A percentile compares a stretch with the other conserved stretches of the same genome.
phyloP scores from a whole-genome alignment of 2,329 filamentous ascomycete genomes.

The Xylariaceae sp. region DNA sequence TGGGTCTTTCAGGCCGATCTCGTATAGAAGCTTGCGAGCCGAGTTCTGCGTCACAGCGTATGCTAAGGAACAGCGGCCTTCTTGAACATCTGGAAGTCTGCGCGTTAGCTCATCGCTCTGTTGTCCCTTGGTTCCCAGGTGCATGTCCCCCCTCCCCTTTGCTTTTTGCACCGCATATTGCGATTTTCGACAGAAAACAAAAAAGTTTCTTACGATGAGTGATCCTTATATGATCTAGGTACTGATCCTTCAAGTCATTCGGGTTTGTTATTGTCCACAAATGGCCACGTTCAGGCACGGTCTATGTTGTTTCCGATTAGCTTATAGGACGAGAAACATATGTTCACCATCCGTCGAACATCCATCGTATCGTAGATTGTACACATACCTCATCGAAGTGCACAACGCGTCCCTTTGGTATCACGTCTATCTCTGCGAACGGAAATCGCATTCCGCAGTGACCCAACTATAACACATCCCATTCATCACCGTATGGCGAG shows the following conservation, averaged over 20 bases:
- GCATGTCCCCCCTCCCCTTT: neutral
- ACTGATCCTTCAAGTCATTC: conserved; percentile 33
- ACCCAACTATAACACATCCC: conserved; percentile 51
- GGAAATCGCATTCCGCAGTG: conserved; percentile 41
- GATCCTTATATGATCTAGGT: conserved; percentile 41
- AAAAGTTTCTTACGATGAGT: conserved; percentile 29
- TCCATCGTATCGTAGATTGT: neutral
- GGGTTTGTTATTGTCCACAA: conserved; percentile 34
- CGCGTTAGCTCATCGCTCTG: neutral
- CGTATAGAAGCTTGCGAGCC: conserved; percentile 39
- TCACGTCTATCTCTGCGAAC: conserved; percentile 9
- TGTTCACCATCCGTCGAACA: neutral
- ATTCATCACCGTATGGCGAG: conserved; percentile 41
- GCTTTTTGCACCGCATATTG: neutral
- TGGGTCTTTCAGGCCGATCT: conserved; percentile 39
- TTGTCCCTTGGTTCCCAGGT: too few species aligned
- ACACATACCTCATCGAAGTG: conserved; percentile 19
- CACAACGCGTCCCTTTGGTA: conserved; percentile 32
- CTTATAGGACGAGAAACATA: too few species aligned
- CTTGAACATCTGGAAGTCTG: conserved; percentile 27
- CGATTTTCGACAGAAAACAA: neutral
- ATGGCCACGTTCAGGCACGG: conserved; percentile 32
- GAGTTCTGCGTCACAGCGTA: conserved; percentile 44
- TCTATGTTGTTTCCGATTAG: conserved; percentile 20
- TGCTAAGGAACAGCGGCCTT: conserved; percentile 38